Conservation (phyloP, 495 filamentous ascomycete species). For the Parmelia sp. region DNA sequence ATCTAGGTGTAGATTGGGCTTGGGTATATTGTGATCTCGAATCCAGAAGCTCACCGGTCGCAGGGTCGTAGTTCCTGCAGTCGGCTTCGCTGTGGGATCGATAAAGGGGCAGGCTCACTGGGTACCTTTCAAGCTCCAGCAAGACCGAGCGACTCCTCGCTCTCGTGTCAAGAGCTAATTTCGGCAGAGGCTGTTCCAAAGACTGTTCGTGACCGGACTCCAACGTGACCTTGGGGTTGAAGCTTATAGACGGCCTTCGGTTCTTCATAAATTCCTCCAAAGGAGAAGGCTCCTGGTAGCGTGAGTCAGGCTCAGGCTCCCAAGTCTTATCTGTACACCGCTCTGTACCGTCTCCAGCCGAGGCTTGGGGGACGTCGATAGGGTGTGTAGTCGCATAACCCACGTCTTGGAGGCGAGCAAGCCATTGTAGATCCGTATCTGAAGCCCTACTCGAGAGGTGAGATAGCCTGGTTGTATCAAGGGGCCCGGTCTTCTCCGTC, state of each 20-base stretch:
- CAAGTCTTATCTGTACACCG: constrained; percentile 18
- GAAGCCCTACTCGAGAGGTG: constrained; percentile 15
- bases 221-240: constrained; percentile 37
- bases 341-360: constrained; percentile 14
- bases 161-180: constrained; percentile 21
- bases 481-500: constrained; percentile 16
- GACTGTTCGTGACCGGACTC: constrained; percentile 36
- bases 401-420: constrained; percentile 15
- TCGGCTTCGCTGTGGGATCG: constrained; percentile 24
- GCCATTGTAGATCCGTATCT: constrained; percentile 20
- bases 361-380: constrained; percentile 23
- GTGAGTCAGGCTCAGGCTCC: constrained; percentile 7
- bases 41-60: constrained; percentile 15
- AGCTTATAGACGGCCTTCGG: constrained; percentile 39
- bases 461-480: constrained; percentile 7
- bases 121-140: constrained; percentile 11
- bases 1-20: constrained; percentile 28
- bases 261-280: constrained; percentile 41
- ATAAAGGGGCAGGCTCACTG: constrained; percentile 9
- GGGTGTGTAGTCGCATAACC: constrained; percentile 23
- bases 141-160: constrained; percentile 9
- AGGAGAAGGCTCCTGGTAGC: constrained; percentile 34
- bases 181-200: constrained; percentile 39
- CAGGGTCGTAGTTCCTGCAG: constrained; percentile 15
- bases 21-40: not conserved